Base-by-base conservation (phyloP, 805 yeast genomes). In the Suhomyces pyralidae region DNA sequence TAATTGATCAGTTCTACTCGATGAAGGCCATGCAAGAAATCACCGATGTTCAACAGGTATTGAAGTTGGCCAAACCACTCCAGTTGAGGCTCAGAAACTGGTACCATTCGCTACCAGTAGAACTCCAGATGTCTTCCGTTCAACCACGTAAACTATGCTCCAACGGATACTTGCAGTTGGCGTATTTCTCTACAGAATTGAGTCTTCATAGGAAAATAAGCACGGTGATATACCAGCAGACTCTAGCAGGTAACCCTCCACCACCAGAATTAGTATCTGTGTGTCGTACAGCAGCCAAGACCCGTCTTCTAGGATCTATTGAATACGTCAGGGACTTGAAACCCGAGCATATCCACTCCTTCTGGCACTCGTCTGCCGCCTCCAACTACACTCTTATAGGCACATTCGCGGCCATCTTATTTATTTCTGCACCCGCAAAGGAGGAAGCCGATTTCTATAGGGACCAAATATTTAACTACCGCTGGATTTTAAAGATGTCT, bases 131-230 rank as follows among this genome's bases (percentile, higher is more conserved):
- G 88, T 78, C 69, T 51, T 70, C 83, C 1, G 76, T 81, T 12
- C 81, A 78, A 54, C 82, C 86, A 7, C 73, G 88, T 44, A 82
- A 81, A 59, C 78, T 85, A 51, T 86, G 85, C 61, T 80, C 92
- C 14, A 85, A 86, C 64, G 93, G 96, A 0, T 84, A 87, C 56
- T 72, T 92, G 48, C 96, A 91, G 52, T 69, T 92, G 46, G 87
- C 96, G 1, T 92, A 92, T 66, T 88, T 91, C 70, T 93, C 96
- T 0, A 87, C 96, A 0, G 98, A 92, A 64, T 82, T 92, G 38
- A 87, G 94, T 0, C 73, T 92, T 22, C 97, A 92, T 67, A 73
- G 97, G 48, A 83, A 84, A 60, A 88, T 88, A 50, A 81, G 87
- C 22, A 78, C 86, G 5, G 72, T 81, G 8, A 69, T 87, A 45